These are phyloP conservation scores for Vitis hybrid DNA, from an alignment of 177 flowering plant species.

Conservation along the genomic window DNA sequence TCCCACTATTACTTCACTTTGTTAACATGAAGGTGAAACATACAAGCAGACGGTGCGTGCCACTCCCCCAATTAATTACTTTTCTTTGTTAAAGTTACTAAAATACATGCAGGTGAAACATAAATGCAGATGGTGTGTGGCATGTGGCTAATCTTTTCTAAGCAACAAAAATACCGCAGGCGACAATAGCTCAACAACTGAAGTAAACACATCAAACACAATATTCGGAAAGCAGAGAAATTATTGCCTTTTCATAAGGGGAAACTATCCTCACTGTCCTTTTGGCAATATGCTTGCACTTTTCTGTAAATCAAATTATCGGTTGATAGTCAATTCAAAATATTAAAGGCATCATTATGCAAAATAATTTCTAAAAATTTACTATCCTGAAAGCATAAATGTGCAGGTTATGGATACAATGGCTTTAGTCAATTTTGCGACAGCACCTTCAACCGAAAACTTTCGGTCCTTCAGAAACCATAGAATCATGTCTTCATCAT, in stretches of 20 bases:
- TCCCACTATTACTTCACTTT: too few species aligned
- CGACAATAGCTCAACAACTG: too few species aligned
- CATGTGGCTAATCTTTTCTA: too few species aligned
- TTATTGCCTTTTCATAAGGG: background rate
- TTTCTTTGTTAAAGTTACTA: too few species aligned
- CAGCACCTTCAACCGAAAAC: constrained; percentile 66
- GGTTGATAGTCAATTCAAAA: background rate
- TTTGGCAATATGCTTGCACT: background rate
- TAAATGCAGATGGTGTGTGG: too few species aligned
- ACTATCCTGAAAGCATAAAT: constrained; percentile 6
- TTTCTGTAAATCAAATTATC: background rate
- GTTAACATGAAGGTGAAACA: too few species aligned
- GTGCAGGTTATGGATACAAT: constrained; percentile 64
- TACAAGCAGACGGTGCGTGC: too few species aligned
- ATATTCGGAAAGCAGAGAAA: background rate
- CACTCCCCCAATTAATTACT: too few species aligned
- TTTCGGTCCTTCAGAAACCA: constrained; percentile 92
- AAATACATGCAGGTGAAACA: too few species aligned
- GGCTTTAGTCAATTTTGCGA: constrained; percentile 72
- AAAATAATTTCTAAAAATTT: background rate
- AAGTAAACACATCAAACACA: background rate
- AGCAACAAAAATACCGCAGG: too few species aligned
- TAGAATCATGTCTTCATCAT: constrained; percentile 88
- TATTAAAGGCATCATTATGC: background rate
- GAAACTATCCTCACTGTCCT: background rate